Evolutionary conservation across 2,329 filamentous ascomycete genomes (phyloP), one percentile per base, ranked within the genome.

Genomic region (Stagonosporopsis tanaceti): DNA sequence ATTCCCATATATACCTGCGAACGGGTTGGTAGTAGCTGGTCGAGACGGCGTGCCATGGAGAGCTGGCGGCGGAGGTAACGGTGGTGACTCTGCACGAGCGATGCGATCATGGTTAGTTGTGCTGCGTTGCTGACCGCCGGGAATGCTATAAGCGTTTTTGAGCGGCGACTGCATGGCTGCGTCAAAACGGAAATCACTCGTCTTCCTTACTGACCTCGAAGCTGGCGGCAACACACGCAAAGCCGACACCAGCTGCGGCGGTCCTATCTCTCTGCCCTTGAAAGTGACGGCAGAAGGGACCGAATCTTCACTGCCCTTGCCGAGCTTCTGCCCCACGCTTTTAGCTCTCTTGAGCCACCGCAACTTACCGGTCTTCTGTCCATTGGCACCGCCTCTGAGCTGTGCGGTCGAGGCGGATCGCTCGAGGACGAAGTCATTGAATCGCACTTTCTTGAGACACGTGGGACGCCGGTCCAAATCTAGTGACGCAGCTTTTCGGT

Each of bases 1-100:
- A 6, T 56, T 50, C 4, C 53, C 53, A 14, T 56, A 50, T 35
- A 46, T 48, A 2, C 28, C 27, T 9, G 41, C 47, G n/a, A 46
- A 47, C 5, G 46, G 47, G 4, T 50, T 56, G 17, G 15, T 46
- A 8, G 53, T 50, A n/a, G 30, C 41, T 30, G 53, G 35, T 20
- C 41, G 53, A 46, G 47, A 50, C 8, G 8, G 9, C 12, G 15
- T 30, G 8, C 22, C 24, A 7, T n/a, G 35, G 9, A 41, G 8
- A 41, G 40, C 24, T 46, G 20, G 41, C 20, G 22, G 20, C 3
- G 17, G 40, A 15, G 34, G 35, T 7, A 42, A 34, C 15, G 27
- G 25, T 3, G 22, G 40, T 14, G 25, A 22, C 20, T 20, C 20
- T 15, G 37, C 17, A 9, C 15, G 15, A 12, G 37, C n/a, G n/a